Percentiles rank a stretch among this genome's conserved stretches.
These are phyloP conservation scores for Moesziomyces antarcticus DNA, from an alignment of 1,284 basidiomycete genomes.

Conservation along the genomic window DNA sequence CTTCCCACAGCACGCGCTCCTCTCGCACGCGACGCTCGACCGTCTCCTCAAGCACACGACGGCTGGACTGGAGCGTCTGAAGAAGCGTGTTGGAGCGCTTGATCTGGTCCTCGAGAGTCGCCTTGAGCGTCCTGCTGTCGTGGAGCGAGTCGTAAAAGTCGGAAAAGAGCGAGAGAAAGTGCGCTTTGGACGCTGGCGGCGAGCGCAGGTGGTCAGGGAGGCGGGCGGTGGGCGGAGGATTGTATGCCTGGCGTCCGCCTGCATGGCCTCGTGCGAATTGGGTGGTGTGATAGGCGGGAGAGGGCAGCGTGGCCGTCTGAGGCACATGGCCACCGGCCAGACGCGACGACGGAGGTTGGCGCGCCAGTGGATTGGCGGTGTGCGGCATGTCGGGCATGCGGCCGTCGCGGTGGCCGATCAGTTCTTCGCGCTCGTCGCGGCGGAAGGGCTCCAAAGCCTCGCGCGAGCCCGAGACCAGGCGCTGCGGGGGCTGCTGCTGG, in stretches of 20 bases:
- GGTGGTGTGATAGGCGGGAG: constrained; percentile 63
- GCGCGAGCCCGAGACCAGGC: constrained; percentile 30
- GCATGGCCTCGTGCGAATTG: constrained; percentile 42
- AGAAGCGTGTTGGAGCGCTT: constrained; percentile 63
- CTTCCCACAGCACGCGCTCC: constrained; percentile 58
- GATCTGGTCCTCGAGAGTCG: constrained; percentile 66
- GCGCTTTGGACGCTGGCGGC: constrained; percentile 56
- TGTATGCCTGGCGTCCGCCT: constrained; percentile 24
- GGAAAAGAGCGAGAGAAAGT: constrained; percentile 65
- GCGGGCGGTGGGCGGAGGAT: constrained; percentile 30
- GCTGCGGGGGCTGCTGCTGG: constrained; percentile 10
- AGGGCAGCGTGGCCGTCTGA: constrained; percentile 59
- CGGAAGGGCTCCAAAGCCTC: constrained; percentile 18
- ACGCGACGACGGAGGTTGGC: constrained; percentile 29
- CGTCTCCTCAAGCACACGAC: constrained; percentile 60
- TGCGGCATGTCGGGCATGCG: constrained; percentile 45
- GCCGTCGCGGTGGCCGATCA: constrained; percentile 29
- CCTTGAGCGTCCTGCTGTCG: constrained; percentile 65
- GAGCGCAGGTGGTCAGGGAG: constrained; percentile 55
- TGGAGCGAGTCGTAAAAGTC: constrained; percentile 64
- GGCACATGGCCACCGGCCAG: constrained; percentile 48
- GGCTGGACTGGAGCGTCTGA: constrained; percentile 63
- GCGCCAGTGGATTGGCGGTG: constrained; percentile 39
- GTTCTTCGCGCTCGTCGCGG: constrained; percentile 35
- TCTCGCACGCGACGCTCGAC: constrained; percentile 59